Evolutionary conservation across 2,329 filamentous ascomycete species (phyloP), one percentile per base, ranked within the genome.

Genomic region (Penicillium sp.): DNA sequence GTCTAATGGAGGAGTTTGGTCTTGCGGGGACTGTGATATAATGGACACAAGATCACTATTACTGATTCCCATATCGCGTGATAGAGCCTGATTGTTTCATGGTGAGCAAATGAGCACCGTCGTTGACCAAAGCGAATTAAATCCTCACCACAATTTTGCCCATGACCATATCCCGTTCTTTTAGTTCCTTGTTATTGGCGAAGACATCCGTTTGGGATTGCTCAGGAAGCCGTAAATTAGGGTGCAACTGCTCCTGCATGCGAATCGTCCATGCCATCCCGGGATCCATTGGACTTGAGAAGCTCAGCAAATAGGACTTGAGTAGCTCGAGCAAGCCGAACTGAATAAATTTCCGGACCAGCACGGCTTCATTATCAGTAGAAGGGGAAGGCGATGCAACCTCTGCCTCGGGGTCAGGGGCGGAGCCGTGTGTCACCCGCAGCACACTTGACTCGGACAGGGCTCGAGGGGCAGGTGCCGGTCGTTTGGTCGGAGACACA

Each of bases 241-340:
- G 75, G 45, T 77, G 68, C 15, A 74, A 57, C 45, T 74, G 73
- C 50, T 82, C 77, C 57, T 77, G 76, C 44, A 80, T 61, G 23
- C 77, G 58, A 30, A 65, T 52, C 0, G 68, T 60, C 65, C 67
- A 69, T 9, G 62, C 63, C 63, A 71, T 60, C 1, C 64, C 66
- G 0, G 62, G 57, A 10, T 64, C 61, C 30, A 60, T 49, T 9
- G 60, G 56, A 13, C 54, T 39, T 0, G 59, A 58, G 25, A 64
- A 57, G 31, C 56, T 61, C 42, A 76, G 56, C 32, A 80, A 58
- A 41, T 79, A 82, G 15, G 78, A 75, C 48, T 82, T 79, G 6
- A 80, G 56, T 8, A 80, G 56, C 47, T 81, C 77, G 2, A 79
- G 73, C 9, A 80, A 56, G 41, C 80, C 79, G 12, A 79, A 77